Evolutionary conservation across 2,329 filamentous ascomycete species (phyloP), one percentile per base, ranked within the genome.

Genomic region (Phaeosphaeriaceae sp.): DNA sequence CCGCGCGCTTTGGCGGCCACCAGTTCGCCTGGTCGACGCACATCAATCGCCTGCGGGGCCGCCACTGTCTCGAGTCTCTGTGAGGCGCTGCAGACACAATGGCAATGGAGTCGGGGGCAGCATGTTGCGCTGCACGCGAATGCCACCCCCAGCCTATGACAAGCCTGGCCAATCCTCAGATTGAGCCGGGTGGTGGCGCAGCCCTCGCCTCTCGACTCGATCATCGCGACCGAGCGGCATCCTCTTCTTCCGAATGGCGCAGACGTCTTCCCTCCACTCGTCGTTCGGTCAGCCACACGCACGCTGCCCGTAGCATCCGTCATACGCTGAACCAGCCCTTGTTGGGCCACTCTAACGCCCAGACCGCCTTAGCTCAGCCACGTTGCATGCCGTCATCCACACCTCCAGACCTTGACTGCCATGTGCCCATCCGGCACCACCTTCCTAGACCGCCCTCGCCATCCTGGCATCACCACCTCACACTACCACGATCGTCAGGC

Each of bases 351-450:
- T 53, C 51, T 47, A 7, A 47, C 51, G 50, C 50, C 50, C 40
- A 52, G 50, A 11, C 22, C 21, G 40, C 25, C 50, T 40, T 19
- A n/a, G n/a, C 45, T 47, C 27, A 50, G 47, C 53, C 36, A 40
- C 36, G 36, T 55, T 55, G 45, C 53, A n/a, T 50, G 53, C 36
- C 53, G 51, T 53, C 51, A 53, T 53, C 44, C 11, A 42, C 48
- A 51, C 36, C 36, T 40, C n/a, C 48, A 33, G 19, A 49, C 27
- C 27, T 36, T 36, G 42, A 40, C 21, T 22, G 48, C 36, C 48
- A 42, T 49, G 33, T 42, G 33, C 48, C 20, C 42, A 20, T 41
- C n/a, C 42, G 51, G 51, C 51, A 46, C 42, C 51, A 53, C 42
- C 51, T 53, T 40, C 51, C 42, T 13, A n/a, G 25, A 21, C 17